Base-by-base conservation (phyloP, 2,329 filamentous ascomycete genomes). In the Colletotrichum endophyticum region DNA sequence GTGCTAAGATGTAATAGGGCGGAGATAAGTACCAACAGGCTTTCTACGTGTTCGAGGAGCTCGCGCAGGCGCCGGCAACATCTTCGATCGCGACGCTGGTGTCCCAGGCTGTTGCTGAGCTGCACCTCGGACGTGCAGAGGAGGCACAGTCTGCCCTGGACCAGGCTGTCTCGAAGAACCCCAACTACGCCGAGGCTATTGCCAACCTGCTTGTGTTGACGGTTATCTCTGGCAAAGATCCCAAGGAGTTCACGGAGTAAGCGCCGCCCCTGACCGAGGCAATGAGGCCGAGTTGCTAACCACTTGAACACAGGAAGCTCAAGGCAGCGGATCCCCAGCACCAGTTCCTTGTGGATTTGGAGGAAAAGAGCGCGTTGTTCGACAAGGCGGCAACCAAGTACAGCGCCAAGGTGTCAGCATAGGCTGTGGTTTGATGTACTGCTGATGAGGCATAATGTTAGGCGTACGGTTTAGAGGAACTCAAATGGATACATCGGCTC, bases 41-140 rank as follows among this genome's bases (percentile, higher is more conserved):
- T 22, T 99, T 98, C 86, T 99, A 99, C 89, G 96, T 99, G 77
- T 99, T 95, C 82, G 96, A 99, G 86, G 97, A 99, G 86, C 92
- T 99, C 66, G 96, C 97, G 6, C 95, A 98, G 83, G 94, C 95
- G 32, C 94, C 96, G 4, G 93, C 95, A 36, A 96, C 95, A 22
- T 93, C 95, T 66, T 95, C 95, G 19, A 90, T 93, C 69, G 90
- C 93, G 79, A 94, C 92, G 22, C 91, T 98, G 72, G 92, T 98
- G 77, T 94, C 95, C 25, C 97, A 99, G 87, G 96, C 96, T 30
- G 92, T 99, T 30, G 94, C 95, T 28, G 96, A 99, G 85, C 88
- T 99, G 70, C 97, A 99, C 83, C 92, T 99, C 32, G 96, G 96
- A 67, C 92, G 97, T 66, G 87, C 95, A 56, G 95, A 97, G 78